Conservation (phyloP, 208 protist genomes). For the Wallacemonas sp. region DNA sequence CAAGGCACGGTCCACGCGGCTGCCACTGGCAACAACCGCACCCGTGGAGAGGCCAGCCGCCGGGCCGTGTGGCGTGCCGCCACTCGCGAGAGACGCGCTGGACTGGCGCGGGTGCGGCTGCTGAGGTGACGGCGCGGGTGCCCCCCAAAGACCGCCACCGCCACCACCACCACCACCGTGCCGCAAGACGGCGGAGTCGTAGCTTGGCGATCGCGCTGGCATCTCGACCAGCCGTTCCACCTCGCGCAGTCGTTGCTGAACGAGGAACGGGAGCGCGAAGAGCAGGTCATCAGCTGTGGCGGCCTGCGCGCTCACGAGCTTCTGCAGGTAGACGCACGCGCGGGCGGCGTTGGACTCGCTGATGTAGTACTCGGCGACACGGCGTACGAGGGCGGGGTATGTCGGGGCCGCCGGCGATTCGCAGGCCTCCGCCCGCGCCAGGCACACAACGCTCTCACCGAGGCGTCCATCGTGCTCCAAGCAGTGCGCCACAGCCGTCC, state of each 20-base stretch:
- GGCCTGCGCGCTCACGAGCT: conserved; percentile 46
- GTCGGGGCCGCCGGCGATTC: conserved; percentile 38
- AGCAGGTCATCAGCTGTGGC: conserved; percentile 50
- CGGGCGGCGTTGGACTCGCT: conserved; percentile 34
- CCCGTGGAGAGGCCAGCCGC: neutral
- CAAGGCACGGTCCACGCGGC: conserved; percentile 30
- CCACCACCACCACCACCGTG: neutral
- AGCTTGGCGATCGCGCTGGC: conserved; percentile 50
- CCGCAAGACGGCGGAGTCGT: conserved; percentile 31
- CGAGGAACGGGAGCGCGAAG: conserved; percentile 64
- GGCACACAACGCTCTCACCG: conserved; percentile 67
- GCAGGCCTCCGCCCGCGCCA: conserved; percentile 72
- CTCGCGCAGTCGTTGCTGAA: conserved; percentile 61
- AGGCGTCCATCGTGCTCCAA: conserved; percentile 75
- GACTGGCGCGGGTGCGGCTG: neutral
- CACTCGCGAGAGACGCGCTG: neutral
- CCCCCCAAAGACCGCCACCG: no score
- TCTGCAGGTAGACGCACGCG: conserved; percentile 68
- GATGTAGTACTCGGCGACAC: conserved; percentile 73
- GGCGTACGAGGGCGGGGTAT: conserved; percentile 70
- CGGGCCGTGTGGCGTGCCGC: no score
- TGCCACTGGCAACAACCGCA: no score
- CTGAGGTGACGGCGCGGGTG: no score
- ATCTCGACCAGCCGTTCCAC: conserved; percentile 51
- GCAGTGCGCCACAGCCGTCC: conserved; percentile 80